phyloP scores from a whole-genome alignment of 495 filamentous ascomycete genomes.

The Talaromyces proteolyticus region DNA sequence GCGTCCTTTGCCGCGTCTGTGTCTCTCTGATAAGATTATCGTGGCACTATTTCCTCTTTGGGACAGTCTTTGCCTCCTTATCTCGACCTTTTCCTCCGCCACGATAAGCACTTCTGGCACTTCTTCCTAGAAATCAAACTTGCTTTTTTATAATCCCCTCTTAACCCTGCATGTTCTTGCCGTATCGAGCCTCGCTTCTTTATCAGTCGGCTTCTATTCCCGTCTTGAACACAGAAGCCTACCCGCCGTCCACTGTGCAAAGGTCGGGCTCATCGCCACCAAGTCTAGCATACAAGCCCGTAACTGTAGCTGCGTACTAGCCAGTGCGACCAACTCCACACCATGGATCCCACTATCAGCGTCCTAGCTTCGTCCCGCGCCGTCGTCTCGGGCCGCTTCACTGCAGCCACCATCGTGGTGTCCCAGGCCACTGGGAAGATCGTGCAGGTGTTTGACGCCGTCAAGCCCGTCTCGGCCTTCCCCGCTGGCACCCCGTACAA shows the following conservation, averaged over 20 bases:
- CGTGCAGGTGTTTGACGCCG: constrained; percentile 62
- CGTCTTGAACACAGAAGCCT: too few relatives aligned
- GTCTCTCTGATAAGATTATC: too few relatives aligned
- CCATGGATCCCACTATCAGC: background rate
- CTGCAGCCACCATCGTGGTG: constrained; percentile 71
- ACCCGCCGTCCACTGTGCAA: too few relatives aligned
- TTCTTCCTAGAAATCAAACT: too few relatives aligned
- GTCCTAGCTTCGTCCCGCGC: constrained; percentile 82
- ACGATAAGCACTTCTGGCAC: background rate
- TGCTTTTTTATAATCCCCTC: background rate
- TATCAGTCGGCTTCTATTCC: background rate
- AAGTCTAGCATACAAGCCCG: too few relatives aligned
- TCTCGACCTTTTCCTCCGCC: background rate
- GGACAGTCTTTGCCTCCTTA: background rate
- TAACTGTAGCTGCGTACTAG: too few relatives aligned
- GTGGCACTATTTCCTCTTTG: background rate
- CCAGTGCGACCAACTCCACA: too few relatives aligned
- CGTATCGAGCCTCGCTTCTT: too few relatives aligned
- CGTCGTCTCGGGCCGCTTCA: constrained; percentile 62
- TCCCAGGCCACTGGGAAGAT: constrained; percentile 81
- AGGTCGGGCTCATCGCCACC: too few relatives aligned
- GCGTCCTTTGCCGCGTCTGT: too few relatives aligned
- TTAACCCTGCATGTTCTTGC: background rate
- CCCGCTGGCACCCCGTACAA: constrained; percentile 64
- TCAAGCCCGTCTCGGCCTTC: constrained; percentile 69